Evolutionary conservation across 805 yeast species (phyloP).

Genomic region (Candida dajiaensis): DNA sequence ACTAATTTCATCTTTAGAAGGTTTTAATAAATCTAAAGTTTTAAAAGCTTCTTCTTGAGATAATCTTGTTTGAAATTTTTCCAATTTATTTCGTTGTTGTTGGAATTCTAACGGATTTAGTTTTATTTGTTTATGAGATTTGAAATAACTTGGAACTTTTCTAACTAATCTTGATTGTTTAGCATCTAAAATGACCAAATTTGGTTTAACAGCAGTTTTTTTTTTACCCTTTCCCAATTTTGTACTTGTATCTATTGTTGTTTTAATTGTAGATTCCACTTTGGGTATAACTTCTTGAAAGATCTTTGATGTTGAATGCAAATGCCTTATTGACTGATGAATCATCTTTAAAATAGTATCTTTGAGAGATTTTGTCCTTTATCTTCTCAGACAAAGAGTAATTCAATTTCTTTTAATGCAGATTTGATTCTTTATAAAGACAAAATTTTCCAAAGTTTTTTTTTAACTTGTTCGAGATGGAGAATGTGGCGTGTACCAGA

Average conservation of each 20-base stretch:
- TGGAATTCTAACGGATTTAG: conserved; percentile 1
- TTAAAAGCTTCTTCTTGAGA: conserved; percentile 6
- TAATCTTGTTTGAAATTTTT: conserved; percentile 3
- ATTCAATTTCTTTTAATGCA: too few relatives aligned
- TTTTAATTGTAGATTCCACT: too few relatives aligned
- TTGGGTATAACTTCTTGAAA: neutral
- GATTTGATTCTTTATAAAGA: too few relatives aligned
- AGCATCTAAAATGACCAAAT: conserved; percentile 19
- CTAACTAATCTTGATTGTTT: conserved; percentile 14
- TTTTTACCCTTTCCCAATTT: conserved; percentile 21
- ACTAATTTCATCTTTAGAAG: conserved; percentile 12
- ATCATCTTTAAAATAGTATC: neutral
- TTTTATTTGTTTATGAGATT: neutral
- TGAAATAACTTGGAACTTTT: conserved; percentile 4
- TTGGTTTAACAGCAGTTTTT: conserved; percentile 18
- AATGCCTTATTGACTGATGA: neutral
- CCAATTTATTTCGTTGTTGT: conserved; percentile 4
- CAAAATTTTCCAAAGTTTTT: neutral
- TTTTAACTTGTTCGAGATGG: neutral
- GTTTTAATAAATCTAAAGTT: conserved; percentile 11
- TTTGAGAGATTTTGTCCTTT: too few relatives aligned
- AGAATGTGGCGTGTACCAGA: neutral
- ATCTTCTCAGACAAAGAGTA: too few relatives aligned
- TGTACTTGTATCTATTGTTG: neutral
- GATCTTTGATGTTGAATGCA: neutral